These are phyloP conservation scores for Blastobotrys apis DNA, from an alignment of 1,139 yeast species.

Conservation along the genomic window DNA sequence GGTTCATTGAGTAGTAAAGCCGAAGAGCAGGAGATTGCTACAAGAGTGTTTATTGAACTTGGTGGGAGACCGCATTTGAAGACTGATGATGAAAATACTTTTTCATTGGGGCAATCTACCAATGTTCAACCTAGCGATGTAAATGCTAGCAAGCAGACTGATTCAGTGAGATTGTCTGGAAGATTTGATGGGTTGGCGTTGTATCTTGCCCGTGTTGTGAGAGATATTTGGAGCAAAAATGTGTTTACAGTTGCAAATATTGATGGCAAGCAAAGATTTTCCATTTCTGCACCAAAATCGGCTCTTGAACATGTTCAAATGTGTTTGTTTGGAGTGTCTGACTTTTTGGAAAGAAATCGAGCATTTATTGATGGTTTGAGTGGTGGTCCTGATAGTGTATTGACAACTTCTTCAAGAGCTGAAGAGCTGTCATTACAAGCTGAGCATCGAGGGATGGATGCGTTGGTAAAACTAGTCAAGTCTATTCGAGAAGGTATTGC, in stretches of 20 bases:
- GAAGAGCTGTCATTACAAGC: constrained; percentile 78
- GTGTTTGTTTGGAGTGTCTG: constrained; percentile 34
- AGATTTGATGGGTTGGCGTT: constrained; percentile 89
- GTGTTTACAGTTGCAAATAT: constrained; percentile 48
- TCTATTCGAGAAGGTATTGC: constrained; percentile 88
- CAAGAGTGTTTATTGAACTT: constrained; percentile 45
- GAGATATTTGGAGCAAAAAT: constrained; percentile 71
- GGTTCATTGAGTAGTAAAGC: constrained; percentile 23
- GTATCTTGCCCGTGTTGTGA: constrained; percentile 68
- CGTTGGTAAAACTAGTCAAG: constrained; percentile 68
- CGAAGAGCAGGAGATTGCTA: constrained; percentile 46
- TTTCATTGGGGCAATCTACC: constrained; percentile 8
- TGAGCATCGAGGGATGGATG: constrained; percentile 82
- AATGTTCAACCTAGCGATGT: neutral
- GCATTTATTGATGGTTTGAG: constrained; percentile 41
- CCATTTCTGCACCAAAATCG: constrained; percentile 16
- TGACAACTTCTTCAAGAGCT: constrained; percentile 21
- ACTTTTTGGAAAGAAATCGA: constrained; percentile 38
- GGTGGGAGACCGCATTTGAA: constrained; percentile 45
- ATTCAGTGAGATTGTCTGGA: constrained; percentile 78
- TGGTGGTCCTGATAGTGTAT: constrained; percentile 33
- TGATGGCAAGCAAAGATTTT: constrained; percentile 12
- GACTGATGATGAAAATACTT: constrained; percentile 33
- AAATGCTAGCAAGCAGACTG: constrained; percentile 11
- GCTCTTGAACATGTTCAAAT: constrained; percentile 31